A percentile compares a stretch with the other conserved stretches of the same genome.
phyloP scores from a whole-genome alignment of 1,284 basidiomycete genomes.

The Melanopsichium pennsylvanicum region DNA sequence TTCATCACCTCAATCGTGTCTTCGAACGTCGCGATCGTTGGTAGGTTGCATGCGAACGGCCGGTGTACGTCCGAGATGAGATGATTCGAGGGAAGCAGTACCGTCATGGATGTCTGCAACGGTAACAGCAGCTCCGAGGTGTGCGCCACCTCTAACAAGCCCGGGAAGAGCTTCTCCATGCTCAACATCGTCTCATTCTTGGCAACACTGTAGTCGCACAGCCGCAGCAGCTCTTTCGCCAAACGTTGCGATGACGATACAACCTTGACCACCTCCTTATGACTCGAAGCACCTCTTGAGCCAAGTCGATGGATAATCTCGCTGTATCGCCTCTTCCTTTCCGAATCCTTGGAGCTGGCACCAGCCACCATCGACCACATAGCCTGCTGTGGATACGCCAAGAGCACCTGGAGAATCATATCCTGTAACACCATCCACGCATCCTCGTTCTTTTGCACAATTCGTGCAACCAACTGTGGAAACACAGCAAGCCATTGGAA shows the following conservation, averaged over 20 bases:
- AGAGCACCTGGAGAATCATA: conserved; percentile 79
- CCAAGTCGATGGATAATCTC: conserved; percentile 70
- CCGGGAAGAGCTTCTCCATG: conserved; percentile 52
- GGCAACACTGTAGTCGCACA: conserved; percentile 57
- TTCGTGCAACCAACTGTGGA: conserved; percentile 94
- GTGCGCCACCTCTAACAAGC: conserved; percentile 41
- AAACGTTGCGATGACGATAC: conserved; percentile 53
- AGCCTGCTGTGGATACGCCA: conserved; percentile 86
- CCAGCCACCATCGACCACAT: conserved; percentile 93
- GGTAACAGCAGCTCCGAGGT: conserved; percentile 71
- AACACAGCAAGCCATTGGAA: conserved; percentile 87
- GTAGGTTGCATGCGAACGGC: conserved; percentile 81
- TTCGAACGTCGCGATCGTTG: conserved; percentile 74
- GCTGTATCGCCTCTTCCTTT: conserved; percentile 74
- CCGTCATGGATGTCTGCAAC: conserved; percentile 89
- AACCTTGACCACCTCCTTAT: conserved; percentile 47
- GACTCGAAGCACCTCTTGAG: conserved; percentile 8
- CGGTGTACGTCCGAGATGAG: conserved; percentile 73
- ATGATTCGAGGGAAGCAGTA: conserved; percentile 72
- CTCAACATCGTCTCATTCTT: conserved; percentile 46
- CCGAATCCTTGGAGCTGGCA: conserved; percentile 79
- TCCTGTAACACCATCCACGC: conserved; percentile 75
- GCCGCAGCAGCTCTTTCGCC: conserved; percentile 59
- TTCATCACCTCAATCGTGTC: conserved; percentile 91
- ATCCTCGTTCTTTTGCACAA: conserved; percentile 79